A percentile compares a stretch with the other conserved stretches of the same genome.
phyloP scores from a whole-genome alignment of 2,329 filamentous ascomycete genomes.

The Botrytis squamosa region DNA sequence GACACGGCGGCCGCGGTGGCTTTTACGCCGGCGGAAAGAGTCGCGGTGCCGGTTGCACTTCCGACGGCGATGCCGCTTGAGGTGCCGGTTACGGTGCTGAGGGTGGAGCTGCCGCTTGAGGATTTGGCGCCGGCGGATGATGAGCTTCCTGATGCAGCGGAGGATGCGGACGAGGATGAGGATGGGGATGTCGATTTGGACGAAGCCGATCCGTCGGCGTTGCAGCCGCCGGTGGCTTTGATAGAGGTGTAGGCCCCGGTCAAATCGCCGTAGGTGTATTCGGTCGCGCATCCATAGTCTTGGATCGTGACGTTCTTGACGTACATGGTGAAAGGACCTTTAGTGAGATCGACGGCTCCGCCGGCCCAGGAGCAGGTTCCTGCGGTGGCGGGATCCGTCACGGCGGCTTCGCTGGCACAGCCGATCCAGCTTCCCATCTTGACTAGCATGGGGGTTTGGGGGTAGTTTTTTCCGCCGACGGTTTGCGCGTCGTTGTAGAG shows the following conservation, averaged over 20 bases:
- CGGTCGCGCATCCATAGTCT: conserved; percentile 50
- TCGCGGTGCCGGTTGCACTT: conserved; percentile 22
- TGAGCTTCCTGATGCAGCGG: neutral
- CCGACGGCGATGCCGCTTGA: conserved; percentile 20
- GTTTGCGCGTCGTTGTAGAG: conserved; percentile 47
- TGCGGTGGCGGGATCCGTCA: conserved; percentile 45
- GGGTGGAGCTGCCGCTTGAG: neutral
- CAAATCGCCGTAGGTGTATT: conserved; percentile 51
- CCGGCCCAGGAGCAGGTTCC: conserved; percentile 69
- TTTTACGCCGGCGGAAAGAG: conserved; percentile 22
- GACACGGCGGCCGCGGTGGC: neutral
- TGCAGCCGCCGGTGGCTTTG: conserved; percentile 38
- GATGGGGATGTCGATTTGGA: too few relatives aligned
- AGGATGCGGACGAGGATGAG: neutral
- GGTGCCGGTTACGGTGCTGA: conserved; percentile 14
- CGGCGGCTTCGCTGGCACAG: conserved; percentile 38
- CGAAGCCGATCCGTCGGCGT: conserved; percentile 17
- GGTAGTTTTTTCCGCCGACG: conserved; percentile 55
- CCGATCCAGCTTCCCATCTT: conserved; percentile 59
- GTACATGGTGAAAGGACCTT: conserved; percentile 52
- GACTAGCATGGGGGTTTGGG: conserved; percentile 68
- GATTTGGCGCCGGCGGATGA: neutral
- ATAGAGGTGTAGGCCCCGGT: conserved; percentile 50
- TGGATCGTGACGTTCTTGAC: conserved; percentile 50
- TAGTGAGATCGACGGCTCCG: conserved; percentile 48